Conservation (phyloP, 2,329 filamentous ascomycete species). For the Davidsoniella virescens region DNA sequence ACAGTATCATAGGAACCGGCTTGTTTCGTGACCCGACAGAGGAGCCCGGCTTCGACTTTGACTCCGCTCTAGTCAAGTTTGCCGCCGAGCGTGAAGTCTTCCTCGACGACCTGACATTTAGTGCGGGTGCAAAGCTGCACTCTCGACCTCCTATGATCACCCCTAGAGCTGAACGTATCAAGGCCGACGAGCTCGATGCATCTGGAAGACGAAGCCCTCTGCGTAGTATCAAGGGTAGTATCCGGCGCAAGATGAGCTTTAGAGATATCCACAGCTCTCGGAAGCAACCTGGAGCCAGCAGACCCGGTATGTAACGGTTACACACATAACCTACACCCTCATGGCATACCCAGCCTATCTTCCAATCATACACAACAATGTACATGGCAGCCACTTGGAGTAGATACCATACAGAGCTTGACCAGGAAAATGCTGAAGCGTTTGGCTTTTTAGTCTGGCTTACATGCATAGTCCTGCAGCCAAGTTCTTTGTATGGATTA, state of each 20-base stretch:
- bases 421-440: too few species aligned
- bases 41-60: constrained; percentile 65
- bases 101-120: constrained; percentile 79
- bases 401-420: too few species aligned
- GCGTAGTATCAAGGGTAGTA: constrained; percentile 59
- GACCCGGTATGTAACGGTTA: constrained; percentile 39
- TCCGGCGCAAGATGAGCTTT: constrained; percentile 82
- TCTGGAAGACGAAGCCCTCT: constrained; percentile 39
- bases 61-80: constrained; percentile 84
- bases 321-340: too few species aligned
- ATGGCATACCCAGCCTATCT: too few species aligned
- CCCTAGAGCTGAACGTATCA: constrained; percentile 67
- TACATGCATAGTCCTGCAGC: constrained; percentile 1
- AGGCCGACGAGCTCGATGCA: constrained; percentile 47
- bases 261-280: constrained; percentile 91
- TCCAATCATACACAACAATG: too few species aligned
- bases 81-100: constrained; percentile 90
- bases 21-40: constrained; percentile 22
- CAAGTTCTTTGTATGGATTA: not conserved
- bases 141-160: constrained; percentile 56
- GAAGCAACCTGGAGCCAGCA: constrained; percentile 61
- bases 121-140: constrained; percentile 62
- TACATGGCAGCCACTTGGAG: too few species aligned
- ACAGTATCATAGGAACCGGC: constrained; percentile 20
- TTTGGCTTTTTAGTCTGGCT: not conserved